Evolutionary conservation across 1,284 basidiomycete genomes (phyloP).

Genomic region (Schizophyllum commune): DNA sequence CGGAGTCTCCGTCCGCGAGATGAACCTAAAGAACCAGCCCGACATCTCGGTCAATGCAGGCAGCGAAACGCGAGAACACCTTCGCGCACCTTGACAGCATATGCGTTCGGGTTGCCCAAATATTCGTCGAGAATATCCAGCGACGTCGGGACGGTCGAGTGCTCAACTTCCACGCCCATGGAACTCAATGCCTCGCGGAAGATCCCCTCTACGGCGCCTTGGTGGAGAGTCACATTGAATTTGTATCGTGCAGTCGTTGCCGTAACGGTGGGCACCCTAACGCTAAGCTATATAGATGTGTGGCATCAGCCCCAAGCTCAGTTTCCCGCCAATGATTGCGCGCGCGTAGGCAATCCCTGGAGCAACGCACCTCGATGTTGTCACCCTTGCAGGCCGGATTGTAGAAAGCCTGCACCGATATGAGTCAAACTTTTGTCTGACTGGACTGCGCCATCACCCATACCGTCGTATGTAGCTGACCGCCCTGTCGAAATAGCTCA

Average conservation of each 20-base stretch:
- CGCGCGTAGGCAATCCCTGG: too few relatives aligned
- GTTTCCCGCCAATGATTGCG: too few relatives aligned
- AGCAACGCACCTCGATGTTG: not conserved
- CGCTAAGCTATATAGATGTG: not conserved
- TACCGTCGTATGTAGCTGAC: not conserved
- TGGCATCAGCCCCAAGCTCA: too few relatives aligned
- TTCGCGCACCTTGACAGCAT: not conserved
- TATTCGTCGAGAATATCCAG: not conserved
- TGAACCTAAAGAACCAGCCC: not conserved
- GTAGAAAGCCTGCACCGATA: constrained; percentile 1
- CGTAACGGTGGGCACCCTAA: not conserved
- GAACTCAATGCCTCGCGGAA: not conserved
- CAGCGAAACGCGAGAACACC: too few relatives aligned
- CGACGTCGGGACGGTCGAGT: not conserved
- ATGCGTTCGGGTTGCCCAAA: not conserved
- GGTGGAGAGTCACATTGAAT: not conserved
- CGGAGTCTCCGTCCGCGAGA: too few relatives aligned
- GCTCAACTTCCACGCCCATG: not conserved
- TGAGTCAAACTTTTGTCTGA: not conserved
- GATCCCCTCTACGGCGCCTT: not conserved
- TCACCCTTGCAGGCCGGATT: not conserved
- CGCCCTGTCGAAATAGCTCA: constrained; percentile 4
- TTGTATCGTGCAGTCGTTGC: not conserved
- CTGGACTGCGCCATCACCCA: not conserved
- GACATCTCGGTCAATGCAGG: too few relatives aligned